These are phyloP conservation scores for Reticulascus tulasneorum DNA, from an alignment of 2,329 filamentous ascomycete genomes.

Conservation along the genomic window DNA sequence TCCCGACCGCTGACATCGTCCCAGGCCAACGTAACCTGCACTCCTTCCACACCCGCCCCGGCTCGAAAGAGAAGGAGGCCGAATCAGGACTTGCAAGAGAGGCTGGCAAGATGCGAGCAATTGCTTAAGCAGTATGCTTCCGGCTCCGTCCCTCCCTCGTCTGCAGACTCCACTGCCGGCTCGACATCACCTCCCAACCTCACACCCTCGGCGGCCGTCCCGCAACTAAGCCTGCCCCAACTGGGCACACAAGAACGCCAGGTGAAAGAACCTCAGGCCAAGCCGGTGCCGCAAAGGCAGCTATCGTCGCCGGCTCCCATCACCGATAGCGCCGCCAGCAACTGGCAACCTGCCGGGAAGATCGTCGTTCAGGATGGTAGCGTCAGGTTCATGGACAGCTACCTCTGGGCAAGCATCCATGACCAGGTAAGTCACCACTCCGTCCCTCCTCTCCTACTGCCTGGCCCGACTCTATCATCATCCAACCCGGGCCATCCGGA, in stretches of 20 bases:
- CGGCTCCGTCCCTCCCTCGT: conserved; percentile 16
- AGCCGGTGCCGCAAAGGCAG: no score
- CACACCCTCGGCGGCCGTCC: conserved; percentile 8
- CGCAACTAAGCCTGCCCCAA: conserved; percentile 10
- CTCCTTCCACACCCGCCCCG: conserved; percentile 56
- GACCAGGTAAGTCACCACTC: conserved; percentile 45
- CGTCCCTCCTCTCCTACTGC: background rate
- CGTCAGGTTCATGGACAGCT: conserved; percentile 55
- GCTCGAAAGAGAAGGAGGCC: conserved; percentile 55
- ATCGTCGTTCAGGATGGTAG: conserved; percentile 52
- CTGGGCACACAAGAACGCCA: no score
- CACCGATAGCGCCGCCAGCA: conserved; percentile 15
- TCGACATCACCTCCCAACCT: conserved; percentile 4
- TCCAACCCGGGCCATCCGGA: background rate
- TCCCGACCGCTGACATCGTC: conserved; percentile 6
- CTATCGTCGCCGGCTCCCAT: conserved; percentile 14
- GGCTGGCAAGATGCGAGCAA: conserved; percentile 55
- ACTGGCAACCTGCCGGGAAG: conserved; percentile 48
- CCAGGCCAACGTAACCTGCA: conserved; percentile 56
- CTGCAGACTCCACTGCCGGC: conserved; percentile 13
- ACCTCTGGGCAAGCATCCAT: conserved; percentile 49
- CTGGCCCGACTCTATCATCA: background rate
- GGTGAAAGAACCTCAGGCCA: no score
- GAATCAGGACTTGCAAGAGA: conserved; percentile 59
- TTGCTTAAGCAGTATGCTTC: conserved; percentile 54